Evolutionary conservation across 441 rosid genomes (phyloP), one percentile per base, ranked within the genome.

Genomic region (Raphanus hybrid): DNA sequence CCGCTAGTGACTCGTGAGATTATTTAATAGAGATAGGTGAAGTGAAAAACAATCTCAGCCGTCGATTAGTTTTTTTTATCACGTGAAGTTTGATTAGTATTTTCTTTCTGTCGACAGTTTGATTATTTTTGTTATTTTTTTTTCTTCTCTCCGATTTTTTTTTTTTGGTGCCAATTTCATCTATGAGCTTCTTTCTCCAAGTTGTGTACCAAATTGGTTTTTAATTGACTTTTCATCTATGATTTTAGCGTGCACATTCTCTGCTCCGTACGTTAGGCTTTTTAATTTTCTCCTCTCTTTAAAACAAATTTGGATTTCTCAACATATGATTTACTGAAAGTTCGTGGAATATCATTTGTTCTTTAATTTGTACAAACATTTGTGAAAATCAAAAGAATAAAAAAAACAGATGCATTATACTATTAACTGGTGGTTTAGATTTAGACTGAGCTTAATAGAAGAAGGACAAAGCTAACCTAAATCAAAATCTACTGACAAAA

Each of bases 161-260:
- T 37, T 16, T 5, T 9, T 14, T 64, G 50, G 29, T 39, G 23
- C 23, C 23, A 20, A 20, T 20, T 20, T 20, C 23, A 20, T 20
- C 23, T 20, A n/a, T 48, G n/a, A 48, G 55, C 55, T n/a, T 50
- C 55, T 50, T 50, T 35, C 20, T 43, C 3, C 69, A 62, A 50
- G 69, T 50, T 60, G 79, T 34, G 69, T 69, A 50, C 79, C 69
- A 76, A 69, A 45, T 18, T 60, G 69, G 59, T 8, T 35, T 62
- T 15, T 6, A 62, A 69, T 69, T 62, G 79, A 76, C 79, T 75
- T 75, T 69, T 67, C 57, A 14, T 68, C 54, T 45, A n/a, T 60
- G 58, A 52, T 52, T 52, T 52, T 52, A 15, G 58, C 7, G 58
- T 52, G 58, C 58, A 52, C 20, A 52, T 52, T 52, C 58, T 52